A percentile compares a stretch with the other conserved stretches of the same genome.
phyloP scores from a whole-genome alignment of 106 monocot genomes.

The Alisma plantagoaquatica region DNA sequence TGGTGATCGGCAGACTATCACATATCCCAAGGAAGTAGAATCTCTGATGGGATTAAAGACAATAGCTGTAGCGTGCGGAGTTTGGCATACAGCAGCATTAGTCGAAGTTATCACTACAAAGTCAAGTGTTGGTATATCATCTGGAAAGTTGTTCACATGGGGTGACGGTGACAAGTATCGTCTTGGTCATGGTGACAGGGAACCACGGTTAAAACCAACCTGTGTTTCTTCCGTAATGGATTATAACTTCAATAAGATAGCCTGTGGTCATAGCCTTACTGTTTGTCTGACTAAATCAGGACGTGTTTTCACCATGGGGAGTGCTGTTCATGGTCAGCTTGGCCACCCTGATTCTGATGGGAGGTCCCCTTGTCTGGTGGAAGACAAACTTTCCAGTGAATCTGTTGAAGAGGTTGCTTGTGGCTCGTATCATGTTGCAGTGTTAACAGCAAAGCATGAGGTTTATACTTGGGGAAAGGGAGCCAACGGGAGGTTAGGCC shows the following conservation, averaged over 20 bases:
- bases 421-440: conserved; percentile 19
- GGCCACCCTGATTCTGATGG: conserved; percentile 17
- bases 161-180: conserved; percentile 22
- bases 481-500: conserved; percentile 16
- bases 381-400: conserved; percentile 11
- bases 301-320: conserved; percentile 13
- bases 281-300: conserved; percentile 14
- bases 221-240: conserved; percentile 19
- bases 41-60: conserved; percentile 22
- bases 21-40: conserved; percentile 14
- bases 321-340: conserved; percentile 18
- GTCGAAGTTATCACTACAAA: conserved; percentile 15
- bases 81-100: conserved; percentile 18
- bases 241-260: conserved; percentile 17
- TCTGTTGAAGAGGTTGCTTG: conserved; percentile 11
- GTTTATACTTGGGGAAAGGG: conserved; percentile 23
- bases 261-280: conserved; percentile 23
- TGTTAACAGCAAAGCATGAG: conserved; percentile 15
- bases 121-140: conserved; percentile 7
- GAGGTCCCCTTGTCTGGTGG: conserved; percentile 10
- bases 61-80: conserved; percentile 18
- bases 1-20: conserved; percentile 9
- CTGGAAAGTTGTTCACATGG: conserved; percentile 22
- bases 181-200: conserved; percentile 16
- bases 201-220: conserved; percentile 17